These are phyloP conservation scores for Lachnellula hyalina DNA, from an alignment of 2,329 filamentous ascomycete genomes.

Conservation along the genomic window DNA sequence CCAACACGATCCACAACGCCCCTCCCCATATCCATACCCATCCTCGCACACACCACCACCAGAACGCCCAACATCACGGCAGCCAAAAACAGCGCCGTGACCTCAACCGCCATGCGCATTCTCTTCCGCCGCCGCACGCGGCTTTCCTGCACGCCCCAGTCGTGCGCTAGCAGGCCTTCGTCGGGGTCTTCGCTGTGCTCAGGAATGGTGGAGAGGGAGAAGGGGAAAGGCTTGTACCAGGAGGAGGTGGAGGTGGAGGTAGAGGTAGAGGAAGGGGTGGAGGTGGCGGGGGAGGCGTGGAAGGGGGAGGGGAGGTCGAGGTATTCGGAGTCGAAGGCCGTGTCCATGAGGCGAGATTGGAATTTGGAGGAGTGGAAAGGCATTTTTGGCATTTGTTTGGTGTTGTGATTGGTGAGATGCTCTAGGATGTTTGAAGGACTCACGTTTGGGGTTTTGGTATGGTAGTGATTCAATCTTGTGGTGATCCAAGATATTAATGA, in stretches of 20 bases:
- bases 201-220: background rate
- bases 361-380: constrained; percentile 16
- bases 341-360: constrained; percentile 15
- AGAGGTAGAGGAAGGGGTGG: background rate
- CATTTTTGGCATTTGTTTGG: constrained; percentile 5
- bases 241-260: background rate
- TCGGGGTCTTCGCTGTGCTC: background rate
- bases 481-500: no score
- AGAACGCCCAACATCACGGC: constrained; percentile 5
- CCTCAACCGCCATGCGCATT: background rate
- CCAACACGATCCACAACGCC: constrained; percentile 16
- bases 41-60: constrained; percentile 23
- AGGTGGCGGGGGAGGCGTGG: background rate
- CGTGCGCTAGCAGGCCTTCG: background rate
- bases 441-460: no score
- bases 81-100: background rate
- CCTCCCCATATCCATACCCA: background rate
- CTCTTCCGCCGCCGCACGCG: background rate
- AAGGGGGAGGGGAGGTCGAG: background rate
- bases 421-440: no score
- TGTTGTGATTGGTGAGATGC: background rate
- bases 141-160: background rate
- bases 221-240: background rate
- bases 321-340: background rate
- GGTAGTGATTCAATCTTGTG: no score